These are phyloP conservation scores for Trichophyton benhamiae DNA, from an alignment of 2,329 filamentous ascomycete species.

Conservation along the genomic window DNA sequence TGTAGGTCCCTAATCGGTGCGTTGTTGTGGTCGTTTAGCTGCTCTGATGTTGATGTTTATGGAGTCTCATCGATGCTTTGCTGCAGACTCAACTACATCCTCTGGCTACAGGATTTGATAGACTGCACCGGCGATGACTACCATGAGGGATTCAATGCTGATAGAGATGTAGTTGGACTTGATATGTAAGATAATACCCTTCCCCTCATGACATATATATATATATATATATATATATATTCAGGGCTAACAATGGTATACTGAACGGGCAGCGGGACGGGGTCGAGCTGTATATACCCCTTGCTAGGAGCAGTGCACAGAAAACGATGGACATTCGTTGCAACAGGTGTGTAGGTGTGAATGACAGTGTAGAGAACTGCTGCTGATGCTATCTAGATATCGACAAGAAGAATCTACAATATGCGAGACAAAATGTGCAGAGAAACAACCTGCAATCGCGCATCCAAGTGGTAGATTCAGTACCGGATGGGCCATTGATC, in stretches of 20 bases:
- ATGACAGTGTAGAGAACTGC: background rate
- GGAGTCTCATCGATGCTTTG: background rate
- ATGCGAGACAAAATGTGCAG: slow-evolving; percentile 54
- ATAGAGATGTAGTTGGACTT: slow-evolving; percentile 53
- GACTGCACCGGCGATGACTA: slow-evolving; percentile 50
- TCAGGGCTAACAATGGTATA: background rate
- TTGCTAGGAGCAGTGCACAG: slow-evolving; percentile 62
- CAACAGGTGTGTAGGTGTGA: slow-evolving; percentile 41
- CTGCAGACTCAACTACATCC: slow-evolving; percentile 72
- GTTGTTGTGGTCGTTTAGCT: background rate
- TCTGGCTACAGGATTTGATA: slow-evolving; percentile 74
- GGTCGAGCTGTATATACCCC: slow-evolving; percentile 83
- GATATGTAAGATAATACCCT: slow-evolving; percentile 48
- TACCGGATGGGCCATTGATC: slow-evolving; percentile 45
- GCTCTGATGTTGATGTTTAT: background rate
- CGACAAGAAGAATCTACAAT: slow-evolving; percentile 55
- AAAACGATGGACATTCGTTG: slow-evolving; percentile 58
- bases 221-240: background rate
- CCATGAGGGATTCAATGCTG: slow-evolving; percentile 40
- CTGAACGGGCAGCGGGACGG: slow-evolving; percentile 51
- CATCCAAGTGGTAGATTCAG: slow-evolving; percentile 51
- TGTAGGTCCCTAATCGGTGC: slow-evolving; percentile 37
- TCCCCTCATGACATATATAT: background rate
- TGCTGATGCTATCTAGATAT: slow-evolving; percentile 45
- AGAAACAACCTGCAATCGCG: slow-evolving; percentile 52